Percentiles rank a stretch among this genome's conserved stretches.
phyloP scores from a whole-genome alignment of 2,329 filamentous ascomycete species.

The Fusarium sulawesiense region DNA sequence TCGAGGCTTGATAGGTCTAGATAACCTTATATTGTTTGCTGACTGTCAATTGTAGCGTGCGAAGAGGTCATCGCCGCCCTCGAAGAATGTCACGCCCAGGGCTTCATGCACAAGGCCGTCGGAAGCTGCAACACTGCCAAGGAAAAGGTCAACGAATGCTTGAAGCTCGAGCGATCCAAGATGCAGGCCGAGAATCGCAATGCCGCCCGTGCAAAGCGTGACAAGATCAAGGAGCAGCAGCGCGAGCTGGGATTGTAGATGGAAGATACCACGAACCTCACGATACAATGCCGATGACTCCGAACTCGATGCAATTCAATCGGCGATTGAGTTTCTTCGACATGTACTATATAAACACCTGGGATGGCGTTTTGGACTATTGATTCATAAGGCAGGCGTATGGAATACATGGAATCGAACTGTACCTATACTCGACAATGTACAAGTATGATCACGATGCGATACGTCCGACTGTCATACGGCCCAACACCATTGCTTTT shows the following conservation, averaged over 20 bases:
- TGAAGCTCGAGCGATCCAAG: constrained; percentile 82
- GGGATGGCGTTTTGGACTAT: constrained; percentile 28
- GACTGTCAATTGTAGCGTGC: constrained; percentile 74
- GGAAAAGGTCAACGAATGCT: constrained; percentile 83
- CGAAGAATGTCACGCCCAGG: constrained; percentile 92
- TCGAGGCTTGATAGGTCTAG: background rate
- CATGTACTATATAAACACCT: constrained; percentile 26
- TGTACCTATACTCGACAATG: constrained; percentile 12
- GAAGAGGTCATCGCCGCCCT: constrained; percentile 93
- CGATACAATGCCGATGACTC: constrained; percentile 6
- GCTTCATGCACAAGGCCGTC: constrained; percentile 90
- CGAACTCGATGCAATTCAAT: background rate
- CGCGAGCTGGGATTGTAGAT: constrained; percentile 57
- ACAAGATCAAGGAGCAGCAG: constrained; percentile 79
- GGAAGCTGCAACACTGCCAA: constrained; percentile 94
- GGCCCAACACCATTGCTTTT: background rate
- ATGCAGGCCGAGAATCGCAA: constrained; percentile 80
- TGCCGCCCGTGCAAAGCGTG: constrained; percentile 74
- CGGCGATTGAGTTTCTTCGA: background rate
- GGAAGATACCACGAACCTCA: background rate
- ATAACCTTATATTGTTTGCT: constrained; percentile 9
- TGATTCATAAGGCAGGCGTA: constrained; percentile 10
- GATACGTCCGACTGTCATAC: background rate
- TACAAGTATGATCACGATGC: constrained; percentile 11
- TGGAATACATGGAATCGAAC: constrained; percentile 6